phyloP scores from a whole-genome alignment of 345 rosid genomes.

The Rhizophora apiculata region DNA sequence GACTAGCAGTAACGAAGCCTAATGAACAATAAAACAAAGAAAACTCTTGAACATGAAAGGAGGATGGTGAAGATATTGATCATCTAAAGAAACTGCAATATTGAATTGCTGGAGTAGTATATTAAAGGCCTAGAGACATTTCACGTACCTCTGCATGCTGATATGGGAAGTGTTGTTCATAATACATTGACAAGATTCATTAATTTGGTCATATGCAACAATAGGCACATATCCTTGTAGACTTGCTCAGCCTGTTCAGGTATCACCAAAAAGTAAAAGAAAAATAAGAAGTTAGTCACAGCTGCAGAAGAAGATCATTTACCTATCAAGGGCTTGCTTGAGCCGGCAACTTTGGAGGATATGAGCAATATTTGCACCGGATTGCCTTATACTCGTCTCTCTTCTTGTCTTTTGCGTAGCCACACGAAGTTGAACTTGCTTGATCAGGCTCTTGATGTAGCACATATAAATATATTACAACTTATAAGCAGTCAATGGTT shows the following conservation, averaged over 20 bases:
- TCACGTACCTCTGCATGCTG: constrained; percentile 11
- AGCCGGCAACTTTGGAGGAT: constrained; percentile 19
- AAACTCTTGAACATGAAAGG: not conserved
- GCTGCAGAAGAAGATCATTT: constrained; percentile 20
- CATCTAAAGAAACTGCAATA: no score
- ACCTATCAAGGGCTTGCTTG: constrained; percentile 18
- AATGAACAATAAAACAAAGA: not conserved
- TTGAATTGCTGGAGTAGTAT: no score
- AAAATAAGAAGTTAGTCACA: not conserved
- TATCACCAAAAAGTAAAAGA: not conserved
- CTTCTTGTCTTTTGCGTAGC: constrained; percentile 25
- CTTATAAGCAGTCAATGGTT: no score
- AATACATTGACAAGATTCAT: constrained; percentile 27
- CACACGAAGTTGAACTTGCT: constrained; percentile 18
- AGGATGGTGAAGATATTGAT: not conserved
- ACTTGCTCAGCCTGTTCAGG: constrained; percentile 24
- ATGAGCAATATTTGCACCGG: constrained; percentile 27
- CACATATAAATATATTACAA: not conserved
- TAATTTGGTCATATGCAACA: constrained; percentile 37
- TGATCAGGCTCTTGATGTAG: constrained; percentile 28
- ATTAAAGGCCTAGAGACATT: not conserved
- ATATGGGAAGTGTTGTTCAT: constrained; percentile 12
- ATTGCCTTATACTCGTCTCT: constrained; percentile 32
- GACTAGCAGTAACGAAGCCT: not conserved
- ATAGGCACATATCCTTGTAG: constrained; percentile 28